Evolutionary conservation across 2,329 filamentous ascomycete species (phyloP), one percentile per base, ranked within the genome.

Genomic region (Ceratocystis cacaofunesta): DNA sequence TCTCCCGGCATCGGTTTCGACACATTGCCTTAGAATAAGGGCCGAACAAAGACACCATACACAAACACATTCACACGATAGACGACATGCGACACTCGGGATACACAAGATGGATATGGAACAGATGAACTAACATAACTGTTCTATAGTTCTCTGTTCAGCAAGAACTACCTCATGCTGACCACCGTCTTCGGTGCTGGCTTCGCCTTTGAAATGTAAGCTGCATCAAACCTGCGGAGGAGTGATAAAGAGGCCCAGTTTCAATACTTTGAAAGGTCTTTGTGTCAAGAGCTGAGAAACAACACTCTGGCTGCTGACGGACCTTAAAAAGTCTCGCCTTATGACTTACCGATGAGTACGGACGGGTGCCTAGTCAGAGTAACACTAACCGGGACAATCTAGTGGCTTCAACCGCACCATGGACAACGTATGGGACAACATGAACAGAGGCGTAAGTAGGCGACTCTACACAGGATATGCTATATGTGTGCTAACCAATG

Each of bases 191-290:
- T 99, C 76, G 83, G 80, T 71, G 82, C 85, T 70, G 92, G 92
- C 70, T 99, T 99, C 75, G 89, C 82, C 69, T 91, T 95, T 75
- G 90, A 97, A 81, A 83, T 99, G 94, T 99, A 85, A 74, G 89
- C 78, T 69, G 5, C 41, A 43, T 36, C n/a, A 17, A 32, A 15
- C 3, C 7, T 28, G 22, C 4, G 43, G 43, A 30, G 12, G 25
- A 17, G 8, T 30, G 30, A n/a, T 12, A 28, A n/a, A 19, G 19
- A 17, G 36, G 12, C 36, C 12, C 48, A 25, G 48, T 52, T 8
- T 25, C 25, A 28, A 12, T 25, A 10, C 5, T 15, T 17, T 8
- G 5, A 19, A 52, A 5, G 48, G 15, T 10, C 22, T 15, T 22
- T 25, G 2, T 4, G 22, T 28, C 22, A 15, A 25, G 22, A 12